Evolutionary conservation across 192 early-diverging fungal genomes (phyloP).

Genomic region (Geosiphon pyriformis): DNA sequence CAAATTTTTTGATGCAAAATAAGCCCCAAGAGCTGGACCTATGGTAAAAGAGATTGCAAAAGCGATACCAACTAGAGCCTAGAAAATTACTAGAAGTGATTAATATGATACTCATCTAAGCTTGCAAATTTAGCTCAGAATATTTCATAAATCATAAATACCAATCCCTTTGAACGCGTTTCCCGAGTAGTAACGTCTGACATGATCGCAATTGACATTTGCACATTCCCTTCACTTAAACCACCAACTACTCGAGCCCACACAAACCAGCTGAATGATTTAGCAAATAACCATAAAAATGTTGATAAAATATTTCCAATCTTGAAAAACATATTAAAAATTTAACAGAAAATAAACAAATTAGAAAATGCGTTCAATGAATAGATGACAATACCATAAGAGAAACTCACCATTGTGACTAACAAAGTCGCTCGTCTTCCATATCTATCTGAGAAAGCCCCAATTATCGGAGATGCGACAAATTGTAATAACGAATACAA

Average conservation of each 20-base stretch:
- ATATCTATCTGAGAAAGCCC: constrained; percentile 66
- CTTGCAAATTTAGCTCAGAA: too few species aligned
- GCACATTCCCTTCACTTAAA: constrained; percentile 96
- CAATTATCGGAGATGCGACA: constrained; percentile 79
- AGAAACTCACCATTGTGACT: constrained; percentile 67
- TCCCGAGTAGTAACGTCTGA: constrained; percentile 82
- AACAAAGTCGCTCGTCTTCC: constrained; percentile 81
- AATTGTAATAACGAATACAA: constrained; percentile 95
- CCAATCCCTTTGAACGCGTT: constrained; percentile 74
- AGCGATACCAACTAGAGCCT: constrained; percentile 94
- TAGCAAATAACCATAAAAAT: constrained; percentile 84
- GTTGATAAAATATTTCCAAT: constrained; percentile 87
- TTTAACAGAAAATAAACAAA: neutral
- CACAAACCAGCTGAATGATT: constrained; percentile 80
- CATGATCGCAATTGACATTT: constrained; percentile 93
- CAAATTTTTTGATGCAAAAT: constrained; percentile 59
- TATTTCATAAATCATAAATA: too few species aligned
- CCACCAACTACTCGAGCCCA: constrained; percentile 84
- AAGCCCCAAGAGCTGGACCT: constrained; percentile 86
- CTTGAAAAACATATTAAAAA: constrained; percentile 32
- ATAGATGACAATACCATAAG: neutral
- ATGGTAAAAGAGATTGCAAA: constrained; percentile 95
- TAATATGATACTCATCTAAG: too few species aligned
- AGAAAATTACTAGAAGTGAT: neutral
- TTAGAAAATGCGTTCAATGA: neutral